phyloP scores from a whole-genome alignment of 805 yeast genomes.

The Cyberlindnera maclurae region DNA sequence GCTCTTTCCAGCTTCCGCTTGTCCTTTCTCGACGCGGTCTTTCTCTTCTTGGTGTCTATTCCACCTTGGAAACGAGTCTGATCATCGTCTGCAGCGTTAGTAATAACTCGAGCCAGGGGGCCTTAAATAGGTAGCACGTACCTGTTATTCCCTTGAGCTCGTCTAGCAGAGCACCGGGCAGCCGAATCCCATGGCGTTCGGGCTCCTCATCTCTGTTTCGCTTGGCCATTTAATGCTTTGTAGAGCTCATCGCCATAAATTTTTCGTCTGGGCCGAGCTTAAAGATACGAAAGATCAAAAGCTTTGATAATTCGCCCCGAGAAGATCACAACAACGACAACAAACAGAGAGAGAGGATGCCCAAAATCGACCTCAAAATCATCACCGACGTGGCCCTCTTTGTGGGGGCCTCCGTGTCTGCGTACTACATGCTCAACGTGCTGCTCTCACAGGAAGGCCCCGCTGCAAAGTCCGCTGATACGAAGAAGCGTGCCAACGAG shows the following conservation, averaged over 20 bases:
- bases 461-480: slow-evolving; percentile 45
- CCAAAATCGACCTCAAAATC: slow-evolving; percentile 31
- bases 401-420: slow-evolving; percentile 60
- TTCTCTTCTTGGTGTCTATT: slow-evolving; percentile 29
- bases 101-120: neutral
- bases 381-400: slow-evolving; percentile 42
- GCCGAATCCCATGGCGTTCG: slow-evolving; percentile 38
- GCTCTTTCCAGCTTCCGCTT: slow-evolving; percentile 34
- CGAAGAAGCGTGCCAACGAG: slow-evolving; percentile 52
- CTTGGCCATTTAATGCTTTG: neutral
- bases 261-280: neutral
- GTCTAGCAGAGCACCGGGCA: slow-evolving; percentile 50
- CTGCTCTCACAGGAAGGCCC: slow-evolving; percentile 37
- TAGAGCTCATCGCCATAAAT: slow-evolving; percentile 11
- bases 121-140: slow-evolving; percentile 1
- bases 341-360: neutral
- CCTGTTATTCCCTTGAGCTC: slow-evolving; percentile 33
- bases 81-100: slow-evolving; percentile 26
- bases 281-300: neutral
- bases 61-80: slow-evolving; percentile 28
- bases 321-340: slow-evolving; percentile 1
- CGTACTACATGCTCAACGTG: slow-evolving; percentile 52
- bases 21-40: slow-evolving; percentile 33
- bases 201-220: slow-evolving; percentile 5
- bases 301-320: slow-evolving; percentile 23